Conservation (phyloP, 2,329 filamentous ascomycete species). For the Paramyrothecium sp. region DNA sequence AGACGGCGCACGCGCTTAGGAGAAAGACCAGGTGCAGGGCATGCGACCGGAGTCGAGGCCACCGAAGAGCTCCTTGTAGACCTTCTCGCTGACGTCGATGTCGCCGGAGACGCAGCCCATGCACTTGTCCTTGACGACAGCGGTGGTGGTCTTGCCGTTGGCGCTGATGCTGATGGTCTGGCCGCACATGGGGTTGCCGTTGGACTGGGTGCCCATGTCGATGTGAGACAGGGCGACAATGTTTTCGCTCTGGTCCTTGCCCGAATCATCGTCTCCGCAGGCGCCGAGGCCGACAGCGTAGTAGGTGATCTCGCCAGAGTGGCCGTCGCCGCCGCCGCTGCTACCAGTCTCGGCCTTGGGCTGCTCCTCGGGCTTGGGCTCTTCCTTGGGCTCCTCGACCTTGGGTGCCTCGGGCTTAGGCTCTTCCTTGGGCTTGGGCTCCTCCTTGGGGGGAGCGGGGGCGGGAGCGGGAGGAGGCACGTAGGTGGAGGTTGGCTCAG, state of each 20-base stretch:
- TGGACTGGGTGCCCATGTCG: conserved; percentile 64
- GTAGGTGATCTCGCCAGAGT: conserved; percentile 69
- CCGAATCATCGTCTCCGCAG: conserved; percentile 64
- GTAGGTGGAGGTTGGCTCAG: conserved; percentile 20
- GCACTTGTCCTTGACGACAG: conserved; percentile 72
- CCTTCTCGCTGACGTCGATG: conserved; percentile 60
- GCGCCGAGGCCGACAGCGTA: conserved; percentile 68
- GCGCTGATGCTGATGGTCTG: conserved; percentile 62
- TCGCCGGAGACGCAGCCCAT: conserved; percentile 57
- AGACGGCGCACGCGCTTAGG: conserved; percentile 21
- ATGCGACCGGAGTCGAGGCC: conserved; percentile 42
- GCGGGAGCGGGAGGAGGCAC: conserved; percentile 11
- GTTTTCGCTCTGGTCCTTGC: conserved; percentile 50
- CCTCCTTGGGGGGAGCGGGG: neutral
- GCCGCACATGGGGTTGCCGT: conserved; percentile 70
- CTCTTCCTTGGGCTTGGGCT: too few relatives aligned
- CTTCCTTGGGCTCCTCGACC: conserved; percentile 5
- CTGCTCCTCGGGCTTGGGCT: conserved; percentile 6
- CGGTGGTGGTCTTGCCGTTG: conserved; percentile 57
- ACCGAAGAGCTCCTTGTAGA: conserved; percentile 53
- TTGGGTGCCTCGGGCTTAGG: conserved; percentile 3
- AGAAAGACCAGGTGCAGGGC: conserved; percentile 46
- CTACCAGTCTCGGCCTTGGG: conserved; percentile 7
- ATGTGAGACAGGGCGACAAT: conserved; percentile 67
- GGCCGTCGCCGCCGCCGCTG: conserved; percentile 19